Evolutionary conservation across 2,329 filamentous ascomycete species (phyloP), one percentile per base, ranked within the genome.

Genomic region (Gnomoniopsis smithogilvyi): DNA sequence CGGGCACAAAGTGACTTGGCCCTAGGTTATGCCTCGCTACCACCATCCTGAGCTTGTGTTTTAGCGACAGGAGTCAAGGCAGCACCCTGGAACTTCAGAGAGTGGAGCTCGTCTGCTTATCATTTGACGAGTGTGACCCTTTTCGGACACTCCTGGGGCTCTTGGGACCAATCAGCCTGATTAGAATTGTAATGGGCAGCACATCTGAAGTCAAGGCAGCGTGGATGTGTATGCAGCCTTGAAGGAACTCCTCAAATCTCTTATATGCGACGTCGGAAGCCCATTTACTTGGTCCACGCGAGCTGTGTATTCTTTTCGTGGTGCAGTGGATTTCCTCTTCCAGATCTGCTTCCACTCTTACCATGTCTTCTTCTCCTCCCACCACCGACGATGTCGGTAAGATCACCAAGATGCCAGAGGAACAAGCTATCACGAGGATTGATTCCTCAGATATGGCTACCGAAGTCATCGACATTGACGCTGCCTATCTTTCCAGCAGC

Each of bases 381-480:
- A 45, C 43, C 21, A 19, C n/a, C 19, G 53, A 55, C 53, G 41
- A 55, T 26, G 53, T 41, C 33, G 53, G 11, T 21, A 46, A 55
- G 30, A 49, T 21, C 33, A 33, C 19, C 46, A 55, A 55, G 22
- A 19, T n/a, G 26, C 30, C 17, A 7, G 33, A 49, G 19, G 30
- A 49, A 45, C 43, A 38, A 45, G 26, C 34, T 24, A 30, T 62
- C 19, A 38, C 38, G 30, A 43, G 43, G 24, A 55, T 53, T 30
- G 51, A 59, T 19, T 62, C 57, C 19, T 24, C 54, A 6, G 47
- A 57, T 36, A 24, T 54, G 38, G 57, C 58, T 45, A 60, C 57
- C 10, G 45, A 62, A 22, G 57, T 56, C n/a, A 51, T 60, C 21
- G 60, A 62, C 2, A 50, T 60, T 15, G 60, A 62, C 33, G 38